phyloP scores from a whole-genome alignment of 768 basidiomycete genomes.

The Lactifluus piperatus region DNA sequence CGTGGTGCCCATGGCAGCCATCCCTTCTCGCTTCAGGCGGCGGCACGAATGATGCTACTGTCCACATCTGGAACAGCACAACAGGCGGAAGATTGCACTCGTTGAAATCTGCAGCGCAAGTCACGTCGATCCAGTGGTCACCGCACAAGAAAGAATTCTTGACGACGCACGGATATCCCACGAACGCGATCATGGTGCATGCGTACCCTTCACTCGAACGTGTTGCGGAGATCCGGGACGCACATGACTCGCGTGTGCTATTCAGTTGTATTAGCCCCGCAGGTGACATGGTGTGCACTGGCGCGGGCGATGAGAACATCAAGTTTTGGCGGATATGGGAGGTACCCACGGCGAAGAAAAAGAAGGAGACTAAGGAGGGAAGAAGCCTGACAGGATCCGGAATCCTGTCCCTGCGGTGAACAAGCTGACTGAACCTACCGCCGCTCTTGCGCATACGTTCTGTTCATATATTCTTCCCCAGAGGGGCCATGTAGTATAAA shows the following conservation, averaged over 20 bases:
- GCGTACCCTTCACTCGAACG: constrained; percentile 79
- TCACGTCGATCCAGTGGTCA: constrained; percentile 85
- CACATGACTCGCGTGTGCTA: constrained; percentile 86
- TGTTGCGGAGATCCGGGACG: constrained; percentile 80
- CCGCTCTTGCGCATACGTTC: neutral
- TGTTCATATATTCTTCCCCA: neutral
- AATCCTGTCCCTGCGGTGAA: constrained; percentile 31
- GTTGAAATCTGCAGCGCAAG: constrained; percentile 79
- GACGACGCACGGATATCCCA: constrained; percentile 92
- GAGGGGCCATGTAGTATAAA: neutral
- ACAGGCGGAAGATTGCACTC: constrained; percentile 90
- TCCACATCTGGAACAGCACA: constrained; percentile 86
- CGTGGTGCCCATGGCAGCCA: constrained; percentile 93
- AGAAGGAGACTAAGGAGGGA: constrained; percentile 34
- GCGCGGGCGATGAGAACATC: constrained; percentile 90
- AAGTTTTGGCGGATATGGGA: constrained; percentile 96
- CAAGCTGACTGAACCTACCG: neutral
- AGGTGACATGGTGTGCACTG: constrained; percentile 87
- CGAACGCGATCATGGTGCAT: constrained; percentile 74
- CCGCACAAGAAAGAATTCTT: constrained; percentile 83
- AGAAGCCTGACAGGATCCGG: constrained; percentile 24
- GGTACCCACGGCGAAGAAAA: constrained; percentile 44
- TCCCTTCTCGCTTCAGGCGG: constrained; percentile 20
- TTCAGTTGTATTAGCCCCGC: constrained; percentile 80
- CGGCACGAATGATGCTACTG: constrained; percentile 87